Evolutionary conservation across 208 protist species (phyloP).

Genomic region (Crithidia sp.): DNA sequence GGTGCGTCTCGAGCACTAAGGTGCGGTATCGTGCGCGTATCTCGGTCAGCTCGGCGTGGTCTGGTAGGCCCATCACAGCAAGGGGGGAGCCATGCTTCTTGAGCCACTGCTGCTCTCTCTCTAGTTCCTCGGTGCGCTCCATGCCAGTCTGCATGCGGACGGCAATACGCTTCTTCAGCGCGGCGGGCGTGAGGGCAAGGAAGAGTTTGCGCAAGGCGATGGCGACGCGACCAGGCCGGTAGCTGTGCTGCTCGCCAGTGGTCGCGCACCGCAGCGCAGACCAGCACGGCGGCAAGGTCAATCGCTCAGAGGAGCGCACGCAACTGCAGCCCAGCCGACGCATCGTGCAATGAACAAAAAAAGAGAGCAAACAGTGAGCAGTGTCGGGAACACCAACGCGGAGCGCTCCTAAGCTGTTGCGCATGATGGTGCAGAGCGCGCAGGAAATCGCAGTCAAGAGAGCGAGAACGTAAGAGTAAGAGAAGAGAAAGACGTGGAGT

Average conservation of each 20-base stretch:
- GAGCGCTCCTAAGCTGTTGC: no score
- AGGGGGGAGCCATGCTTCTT: slow-evolving; percentile 77
- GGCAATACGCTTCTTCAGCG: slow-evolving; percentile 46
- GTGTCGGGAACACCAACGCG: no score
- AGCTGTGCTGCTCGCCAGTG: slow-evolving; percentile 74
- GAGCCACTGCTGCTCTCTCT: slow-evolving; percentile 79
- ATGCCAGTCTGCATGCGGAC: slow-evolving; percentile 60
- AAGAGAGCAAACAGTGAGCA: no score
- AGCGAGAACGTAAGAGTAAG: no score
- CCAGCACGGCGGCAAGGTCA: slow-evolving; percentile 8
- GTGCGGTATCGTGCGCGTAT: slow-evolving; percentile 75
- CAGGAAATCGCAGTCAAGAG: no score
- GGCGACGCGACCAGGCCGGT: slow-evolving; percentile 62
- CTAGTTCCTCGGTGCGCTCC: slow-evolving; percentile 61
- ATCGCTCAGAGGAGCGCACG: not conserved
- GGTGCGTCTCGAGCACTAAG: slow-evolving; percentile 78
- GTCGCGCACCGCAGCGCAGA: slow-evolving; percentile 31
- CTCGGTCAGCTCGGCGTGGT: slow-evolving; percentile 73
- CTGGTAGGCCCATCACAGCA: slow-evolving; percentile 78
- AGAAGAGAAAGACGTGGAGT: no score
- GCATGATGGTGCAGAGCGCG: no score
- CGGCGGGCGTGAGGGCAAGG: slow-evolving; percentile 36
- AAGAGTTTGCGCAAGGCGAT: slow-evolving; percentile 48
- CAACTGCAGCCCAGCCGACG: not conserved
- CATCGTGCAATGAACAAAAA: not conserved